Conservation (phyloP, 805 yeast genomes). For the Myxozyma nipponensis region DNA sequence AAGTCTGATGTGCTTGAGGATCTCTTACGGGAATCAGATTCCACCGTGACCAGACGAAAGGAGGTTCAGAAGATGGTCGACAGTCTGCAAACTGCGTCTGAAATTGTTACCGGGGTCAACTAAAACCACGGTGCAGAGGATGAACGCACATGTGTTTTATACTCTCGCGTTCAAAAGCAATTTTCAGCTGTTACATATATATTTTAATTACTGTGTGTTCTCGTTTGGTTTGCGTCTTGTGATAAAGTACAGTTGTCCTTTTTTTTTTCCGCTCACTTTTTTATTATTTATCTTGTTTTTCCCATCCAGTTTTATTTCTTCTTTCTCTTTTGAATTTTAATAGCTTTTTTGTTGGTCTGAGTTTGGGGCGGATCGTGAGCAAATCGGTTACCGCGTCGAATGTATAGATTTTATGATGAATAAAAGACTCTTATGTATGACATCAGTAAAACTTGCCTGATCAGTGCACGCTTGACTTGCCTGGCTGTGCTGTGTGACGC, state of each 20-base stretch:
- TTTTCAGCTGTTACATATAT: neutral
- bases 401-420: no score
- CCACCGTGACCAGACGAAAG: slow-evolving; percentile 87
- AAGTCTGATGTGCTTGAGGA: slow-evolving; percentile 63
- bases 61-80: slow-evolving; percentile 96
- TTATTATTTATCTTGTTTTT: no score
- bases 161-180: neutral
- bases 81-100: slow-evolving; percentile 82
- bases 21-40: slow-evolving; percentile 84
- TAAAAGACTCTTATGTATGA: no score
- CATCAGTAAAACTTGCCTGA: no score
- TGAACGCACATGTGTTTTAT: neutral
- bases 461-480: no score
- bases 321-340: neutral
- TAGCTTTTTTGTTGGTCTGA: neutral
- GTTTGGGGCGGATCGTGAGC: no score
- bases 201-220: neutral
- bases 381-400: no score
- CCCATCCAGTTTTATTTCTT: neutral
- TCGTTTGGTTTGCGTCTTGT: no score
- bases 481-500: no score
- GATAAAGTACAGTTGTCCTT: no score
- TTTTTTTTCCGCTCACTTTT: neutral
- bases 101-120: slow-evolving; percentile 59
- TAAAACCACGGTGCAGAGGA: neutral